Evolutionary conservation across 148 eudicot species (phyloP), one percentile per base, ranked within the genome.

Genomic region (Gaultheria prostrata): DNA sequence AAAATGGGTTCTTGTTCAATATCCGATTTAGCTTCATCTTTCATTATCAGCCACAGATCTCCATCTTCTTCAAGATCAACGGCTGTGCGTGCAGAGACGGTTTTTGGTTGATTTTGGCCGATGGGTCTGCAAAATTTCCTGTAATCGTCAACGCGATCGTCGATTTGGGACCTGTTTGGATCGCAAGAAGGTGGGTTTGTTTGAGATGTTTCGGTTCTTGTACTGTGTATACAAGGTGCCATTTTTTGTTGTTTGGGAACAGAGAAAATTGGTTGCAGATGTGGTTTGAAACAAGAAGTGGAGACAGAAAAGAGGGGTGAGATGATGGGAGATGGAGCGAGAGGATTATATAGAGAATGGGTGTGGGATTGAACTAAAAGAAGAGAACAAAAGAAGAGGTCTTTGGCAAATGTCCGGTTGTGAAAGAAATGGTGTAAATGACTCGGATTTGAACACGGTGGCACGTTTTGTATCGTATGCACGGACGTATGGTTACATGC

Each of bases 1-100:
- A 94, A 88, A 3, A 92, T 88, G 39, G 98, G 95, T 80, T 93
- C 98, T 81, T 87, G 89, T 0, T 88, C 93, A 82, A 91, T 86
- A 79, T 89, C 92, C 2, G 59, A 57, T 83, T 82, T 86, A 8
- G 97, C 95, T 39, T 91, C 95, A 24, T 85, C 88, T 65, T 84
- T 85, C 88, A 94, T 86, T 65, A 53, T 88, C 87, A 76, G 76
- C 95, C 97, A 94, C 50, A 92, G 39, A 81, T 87, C 90, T 18
- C 33, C 35, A n/a, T 11, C 51, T 46, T n/a, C 78, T 2, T 77
- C 61, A 5, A 10, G 45, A 77, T 35, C 26, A 18, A 70, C 15
- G 56, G 39, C 45, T 13, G 81, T 26, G 8, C 53, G 30, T 1
- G 28, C 17, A 46, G 54, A 67, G n/a, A 43, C 53, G 17, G 83